Conservation (phyloP, 129 eudicot genomes). For the Ambrosia artemisiifolia region DNA sequence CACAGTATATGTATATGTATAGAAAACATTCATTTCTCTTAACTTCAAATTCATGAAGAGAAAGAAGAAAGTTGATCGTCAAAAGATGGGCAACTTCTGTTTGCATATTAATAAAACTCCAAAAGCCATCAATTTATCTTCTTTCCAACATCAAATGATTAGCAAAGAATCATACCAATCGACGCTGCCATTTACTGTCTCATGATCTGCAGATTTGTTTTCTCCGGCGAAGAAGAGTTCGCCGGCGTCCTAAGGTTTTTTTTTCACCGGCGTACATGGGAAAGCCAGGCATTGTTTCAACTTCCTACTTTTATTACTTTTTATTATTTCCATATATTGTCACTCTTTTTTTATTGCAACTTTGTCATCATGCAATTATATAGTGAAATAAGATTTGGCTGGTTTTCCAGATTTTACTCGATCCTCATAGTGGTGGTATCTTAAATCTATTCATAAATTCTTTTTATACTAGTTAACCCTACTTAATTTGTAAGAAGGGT, state of each 20-base stretch:
- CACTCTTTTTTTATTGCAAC: background rate
- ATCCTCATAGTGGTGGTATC: too few relatives aligned
- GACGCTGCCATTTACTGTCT: constrained; percentile 12
- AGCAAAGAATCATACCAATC: constrained; percentile 9
- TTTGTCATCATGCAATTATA: constrained; percentile 10
- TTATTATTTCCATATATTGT: background rate
- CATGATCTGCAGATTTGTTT: constrained; percentile 17
- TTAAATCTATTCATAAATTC: background rate
- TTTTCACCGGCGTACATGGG: constrained; percentile 72
- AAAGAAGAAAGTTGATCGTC: constrained; percentile 21
- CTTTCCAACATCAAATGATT: constrained; percentile 7
- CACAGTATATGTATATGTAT: background rate
- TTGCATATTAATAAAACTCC: background rate
- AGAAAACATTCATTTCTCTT: constrained; percentile 9
- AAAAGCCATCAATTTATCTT: constrained; percentile 15
- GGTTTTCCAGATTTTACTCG: constrained; percentile 22
- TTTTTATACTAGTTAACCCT: background rate
- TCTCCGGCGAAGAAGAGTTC: constrained; percentile 45
- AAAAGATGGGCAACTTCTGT: constrained; percentile 3
- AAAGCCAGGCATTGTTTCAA: constrained; percentile 67
- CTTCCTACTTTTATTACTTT: constrained; percentile 3
- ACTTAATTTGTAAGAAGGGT: background rate
- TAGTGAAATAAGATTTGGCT: constrained; percentile 24
- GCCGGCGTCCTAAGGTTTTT: constrained; percentile 29
- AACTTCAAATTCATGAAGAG: constrained; percentile 12